Conservation (phyloP, 116 monocot genomes). For the Papilionanthe hybrid region DNA sequence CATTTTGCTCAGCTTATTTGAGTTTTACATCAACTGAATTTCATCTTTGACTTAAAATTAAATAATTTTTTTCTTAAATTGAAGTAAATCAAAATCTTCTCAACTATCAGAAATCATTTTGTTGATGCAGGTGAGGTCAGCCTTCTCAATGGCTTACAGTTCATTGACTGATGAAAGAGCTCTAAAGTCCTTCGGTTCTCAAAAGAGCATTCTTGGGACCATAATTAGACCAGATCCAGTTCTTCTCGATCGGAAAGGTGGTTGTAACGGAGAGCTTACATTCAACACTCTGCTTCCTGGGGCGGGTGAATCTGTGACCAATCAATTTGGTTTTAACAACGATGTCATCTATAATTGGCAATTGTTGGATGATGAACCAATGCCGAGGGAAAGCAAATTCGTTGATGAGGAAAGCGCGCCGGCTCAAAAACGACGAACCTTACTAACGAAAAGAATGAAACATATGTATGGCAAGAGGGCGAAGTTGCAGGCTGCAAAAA, state of each 20-base stretch:
- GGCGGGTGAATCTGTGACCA: slow-evolving; percentile 35
- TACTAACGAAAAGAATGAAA: slow-evolving; percentile 15
- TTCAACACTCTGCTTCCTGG: slow-evolving; percentile 57
- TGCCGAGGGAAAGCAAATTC: slow-evolving; percentile 49
- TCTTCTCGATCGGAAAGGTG: slow-evolving; percentile 64
- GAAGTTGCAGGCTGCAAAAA: neutral
- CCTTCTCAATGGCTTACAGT: slow-evolving; percentile 77
- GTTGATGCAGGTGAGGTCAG: slow-evolving; percentile 68
- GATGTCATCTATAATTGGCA: slow-evolving; percentile 63
- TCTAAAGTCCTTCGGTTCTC: slow-evolving; percentile 36
- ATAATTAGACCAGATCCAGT: slow-evolving; percentile 78
- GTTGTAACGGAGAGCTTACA: slow-evolving; percentile 36
- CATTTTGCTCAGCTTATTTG: no score
- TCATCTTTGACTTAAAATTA: neutral
- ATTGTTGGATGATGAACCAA: slow-evolving; percentile 71
- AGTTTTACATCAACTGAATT: neutral
- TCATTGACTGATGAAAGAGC: slow-evolving; percentile 53
- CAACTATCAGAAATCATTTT: neutral
- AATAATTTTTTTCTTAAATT: neutral
- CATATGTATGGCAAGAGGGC: neutral
- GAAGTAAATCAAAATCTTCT: neutral
- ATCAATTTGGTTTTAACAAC: slow-evolving; percentile 19
- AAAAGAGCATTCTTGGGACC: slow-evolving; percentile 70
- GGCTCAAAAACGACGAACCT: slow-evolving; percentile 24
- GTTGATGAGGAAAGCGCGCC: slow-evolving; percentile 8